Evolutionary conservation across 345 rosid genomes (phyloP), one percentile per base, ranked within the genome.

Genomic region (Moricandia arvensis): DNA sequence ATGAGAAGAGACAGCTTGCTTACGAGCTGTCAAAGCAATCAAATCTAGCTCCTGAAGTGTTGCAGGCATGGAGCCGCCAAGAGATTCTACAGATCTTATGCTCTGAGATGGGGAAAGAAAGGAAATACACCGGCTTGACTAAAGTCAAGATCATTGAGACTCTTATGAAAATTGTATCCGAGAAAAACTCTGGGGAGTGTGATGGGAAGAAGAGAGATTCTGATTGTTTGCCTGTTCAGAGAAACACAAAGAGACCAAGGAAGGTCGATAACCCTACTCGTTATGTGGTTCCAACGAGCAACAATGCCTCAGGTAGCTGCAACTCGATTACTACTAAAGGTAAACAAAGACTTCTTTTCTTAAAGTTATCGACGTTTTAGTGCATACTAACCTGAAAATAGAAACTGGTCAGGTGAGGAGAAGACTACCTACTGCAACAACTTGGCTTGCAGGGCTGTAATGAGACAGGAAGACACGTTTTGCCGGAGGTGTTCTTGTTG

Each of bases 401-500:
- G 24, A 21, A 21, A 21, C 24, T 21, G 24, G 24, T 21, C 24
- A 47, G 80, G 80, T 47, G 81, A 79, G 54, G 69, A 64, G 59
- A 68, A 59, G 68, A 68, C 65, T 67, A 60, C 69, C 41, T 79
- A 68, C 78, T 91, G 97, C 73, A 79, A 75, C 30, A 91, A 91
- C 84, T 83, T 71, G 72, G 95, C 95, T 41, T 91, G 95, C 83
- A 76, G 81, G 63, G 93, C 91, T 17, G 61, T 80, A 59, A 54
- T 89, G 65, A 71, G 72, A 75, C 79, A 66, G 8, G 81, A 68
- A 59, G 85, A 85, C 82, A 64, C 75, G 18, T 91, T 91, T 68
- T 91, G 97, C 86, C 86, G 81, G 82, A 82, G 97, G 81, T 91
- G 97, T 79, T 85, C 97, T 16, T 91, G 97, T 75, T 87, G 93